phyloP scores from a whole-genome alignment of 805 yeast species.

The Monosporozyma yasuniensis region DNA sequence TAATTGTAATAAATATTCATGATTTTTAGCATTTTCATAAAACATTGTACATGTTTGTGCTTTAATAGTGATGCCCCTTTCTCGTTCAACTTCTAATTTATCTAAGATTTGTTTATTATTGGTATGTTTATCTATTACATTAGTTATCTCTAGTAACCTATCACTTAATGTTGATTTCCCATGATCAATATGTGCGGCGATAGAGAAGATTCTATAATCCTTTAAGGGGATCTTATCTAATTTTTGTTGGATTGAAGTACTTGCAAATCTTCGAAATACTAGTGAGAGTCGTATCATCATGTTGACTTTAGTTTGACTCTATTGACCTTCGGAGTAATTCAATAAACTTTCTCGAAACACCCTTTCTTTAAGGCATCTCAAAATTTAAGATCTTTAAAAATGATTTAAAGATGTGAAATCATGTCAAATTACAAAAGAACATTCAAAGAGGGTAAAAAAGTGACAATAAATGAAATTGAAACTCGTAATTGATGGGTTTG shows the following conservation, averaged over 20 bases:
- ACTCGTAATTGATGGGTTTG: constrained; percentile 21
- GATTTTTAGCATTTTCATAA: constrained; percentile 37
- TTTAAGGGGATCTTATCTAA: constrained; percentile 73
- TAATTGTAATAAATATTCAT: constrained; percentile 73
- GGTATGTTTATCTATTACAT: constrained; percentile 65
- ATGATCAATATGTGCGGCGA: constrained; percentile 94
- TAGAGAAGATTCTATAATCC: constrained; percentile 81
- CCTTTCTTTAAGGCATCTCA: neutral
- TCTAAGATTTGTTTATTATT: constrained; percentile 77
- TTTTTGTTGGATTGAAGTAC: constrained; percentile 37
- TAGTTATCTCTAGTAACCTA: constrained; percentile 76
- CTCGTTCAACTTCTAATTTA: constrained; percentile 87
- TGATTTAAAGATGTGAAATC: neutral
- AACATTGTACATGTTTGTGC: constrained; percentile 97
- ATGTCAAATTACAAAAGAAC: neutral
- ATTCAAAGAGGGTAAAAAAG: neutral
- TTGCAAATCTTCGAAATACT: neutral
- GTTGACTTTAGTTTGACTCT: neutral
- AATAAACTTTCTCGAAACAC: neutral
- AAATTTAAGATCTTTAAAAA: neutral
- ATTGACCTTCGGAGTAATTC: neutral
- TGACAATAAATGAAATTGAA: constrained; percentile 24
- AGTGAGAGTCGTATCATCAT: neutral
- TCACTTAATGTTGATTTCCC: constrained; percentile 85
- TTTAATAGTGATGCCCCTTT: constrained; percentile 92